Evolutionary conservation across 2,329 filamentous ascomycete species (phyloP).

Genomic region (Stemphylium beticola): DNA sequence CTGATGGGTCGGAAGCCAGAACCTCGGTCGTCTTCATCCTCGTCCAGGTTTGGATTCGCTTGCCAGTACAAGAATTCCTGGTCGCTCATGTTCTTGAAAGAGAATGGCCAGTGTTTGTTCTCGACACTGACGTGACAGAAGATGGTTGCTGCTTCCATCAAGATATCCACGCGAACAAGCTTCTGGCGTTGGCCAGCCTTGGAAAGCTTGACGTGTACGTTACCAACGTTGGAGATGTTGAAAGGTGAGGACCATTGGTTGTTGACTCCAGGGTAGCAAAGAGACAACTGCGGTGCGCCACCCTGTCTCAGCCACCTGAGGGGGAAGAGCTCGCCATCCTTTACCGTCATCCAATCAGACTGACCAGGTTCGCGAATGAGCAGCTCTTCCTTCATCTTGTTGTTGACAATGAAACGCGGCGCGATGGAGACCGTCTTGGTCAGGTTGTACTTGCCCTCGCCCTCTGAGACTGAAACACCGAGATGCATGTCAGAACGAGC

Average conservation of each 20-base stretch:
- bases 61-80: conserved; percentile 97
- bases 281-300: conserved; percentile 83
- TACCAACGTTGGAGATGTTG: conserved; percentile 94
- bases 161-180: conserved; percentile 83
- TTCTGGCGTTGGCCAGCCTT: conserved; percentile 88
- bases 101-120: conserved; percentile 96
- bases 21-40: conserved; percentile 81
- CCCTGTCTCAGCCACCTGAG: conserved; percentile 88
- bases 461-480: conserved; percentile 85
- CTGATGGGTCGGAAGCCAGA: conserved; percentile 91
- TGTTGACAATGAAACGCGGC: conserved; percentile 91
- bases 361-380: conserved; percentile 91
- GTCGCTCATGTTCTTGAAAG: conserved; percentile 97
- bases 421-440: conserved; percentile 94
- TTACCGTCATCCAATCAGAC: conserved; percentile 79
- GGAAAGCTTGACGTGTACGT: conserved; percentile 89
- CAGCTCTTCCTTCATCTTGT: conserved; percentile 87
- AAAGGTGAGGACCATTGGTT: conserved; percentile 98
- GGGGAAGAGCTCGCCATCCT: conserved; percentile 79
- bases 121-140: conserved; percentile 91
- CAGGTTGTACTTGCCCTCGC: conserved; percentile 97
- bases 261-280: conserved; percentile 92
- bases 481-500: conserved; percentile 84
- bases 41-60: conserved; percentile 88
- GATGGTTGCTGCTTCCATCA: conserved; percentile 92